A percentile compares a stretch with the other conserved stretches of the same genome.
These are phyloP conservation scores for Candida anglica DNA, from an alignment of 805 yeast species.

Conservation along the genomic window DNA sequence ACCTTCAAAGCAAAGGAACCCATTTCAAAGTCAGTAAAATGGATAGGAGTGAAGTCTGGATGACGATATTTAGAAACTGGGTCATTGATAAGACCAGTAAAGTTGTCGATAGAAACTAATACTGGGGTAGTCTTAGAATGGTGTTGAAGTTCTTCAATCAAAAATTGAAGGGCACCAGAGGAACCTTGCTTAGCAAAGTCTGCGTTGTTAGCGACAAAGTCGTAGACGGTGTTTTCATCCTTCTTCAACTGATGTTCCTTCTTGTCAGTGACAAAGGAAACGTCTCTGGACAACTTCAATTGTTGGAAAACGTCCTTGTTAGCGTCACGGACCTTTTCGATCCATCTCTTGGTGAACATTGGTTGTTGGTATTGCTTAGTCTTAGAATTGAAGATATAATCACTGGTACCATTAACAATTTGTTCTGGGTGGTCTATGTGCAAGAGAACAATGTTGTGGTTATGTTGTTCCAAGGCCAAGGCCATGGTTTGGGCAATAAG, in stretches of 20 bases:
- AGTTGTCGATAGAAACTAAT: slow-evolving; percentile 67
- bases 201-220: slow-evolving; percentile 36
- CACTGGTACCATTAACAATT: slow-evolving; percentile 69
- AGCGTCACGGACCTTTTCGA: slow-evolving; percentile 41
- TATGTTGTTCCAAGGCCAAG: slow-evolving; percentile 36
- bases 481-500: slow-evolving; percentile 67
- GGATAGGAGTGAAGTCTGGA: slow-evolving; percentile 50
- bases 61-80: slow-evolving; percentile 60
- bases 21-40: slow-evolving; percentile 60
- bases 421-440: slow-evolving; percentile 61
- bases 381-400: slow-evolving; percentile 53
- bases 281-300: slow-evolving; percentile 31
- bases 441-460: slow-evolving; percentile 43
- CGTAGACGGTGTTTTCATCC: slow-evolving; percentile 36
- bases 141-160: slow-evolving; percentile 51
- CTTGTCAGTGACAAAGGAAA: slow-evolving; percentile 28
- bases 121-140: slow-evolving; percentile 54
- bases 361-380: slow-evolving; percentile 66
- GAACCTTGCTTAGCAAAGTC: slow-evolving; percentile 37
- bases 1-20: slow-evolving; percentile 53
- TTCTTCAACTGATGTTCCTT: slow-evolving; percentile 25
- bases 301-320: slow-evolving; percentile 31
- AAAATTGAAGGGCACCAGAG: slow-evolving; percentile 47
- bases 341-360: slow-evolving; percentile 61
- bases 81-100: slow-evolving; percentile 56